phyloP scores from a whole-genome alignment of 2,329 filamentous ascomycete species.

The Didymella glomerata region DNA sequence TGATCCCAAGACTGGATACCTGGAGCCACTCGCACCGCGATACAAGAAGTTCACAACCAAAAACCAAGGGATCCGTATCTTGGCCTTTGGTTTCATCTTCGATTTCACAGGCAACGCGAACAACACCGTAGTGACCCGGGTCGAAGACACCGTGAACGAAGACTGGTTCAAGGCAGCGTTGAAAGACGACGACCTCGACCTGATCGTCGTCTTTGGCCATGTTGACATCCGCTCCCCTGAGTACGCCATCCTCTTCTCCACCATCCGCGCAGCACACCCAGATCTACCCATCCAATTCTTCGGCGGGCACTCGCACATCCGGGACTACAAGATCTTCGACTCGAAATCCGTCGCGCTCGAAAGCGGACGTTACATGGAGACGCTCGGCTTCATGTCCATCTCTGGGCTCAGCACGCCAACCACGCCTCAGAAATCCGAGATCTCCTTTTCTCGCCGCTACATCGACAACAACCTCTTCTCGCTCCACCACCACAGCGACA shows the following conservation, averaged over 20 bases:
- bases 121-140: slow-evolving; percentile 84
- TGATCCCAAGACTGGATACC: slow-evolving; percentile 73
- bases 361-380: slow-evolving; percentile 93
- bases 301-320: slow-evolving; percentile 88
- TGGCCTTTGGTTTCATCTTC: slow-evolving; percentile 94
- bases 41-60: slow-evolving; percentile 92
- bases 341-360: slow-evolving; percentile 79
- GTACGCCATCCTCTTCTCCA: slow-evolving; percentile 77
- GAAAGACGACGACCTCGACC: slow-evolving; percentile 77
- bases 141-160: slow-evolving; percentile 81
- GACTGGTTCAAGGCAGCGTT: slow-evolving; percentile 90
- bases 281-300: slow-evolving; percentile 90
- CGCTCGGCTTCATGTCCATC: slow-evolving; percentile 91
- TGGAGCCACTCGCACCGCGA: slow-evolving; percentile 78
- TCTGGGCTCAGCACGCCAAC: slow-evolving; percentile 64
- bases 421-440: slow-evolving; percentile 35
- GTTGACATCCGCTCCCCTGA: slow-evolving; percentile 83
- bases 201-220: slow-evolving; percentile 88
- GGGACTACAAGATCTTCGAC: slow-evolving; percentile 84
- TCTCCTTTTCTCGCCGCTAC: slow-evolving; percentile 79
- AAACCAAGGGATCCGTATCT: slow-evolving; percentile 81
- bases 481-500: slow-evolving; percentile 79
- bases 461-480: slow-evolving; percentile 94
- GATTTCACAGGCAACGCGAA: slow-evolving; percentile 91
- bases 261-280: slow-evolving; percentile 78